A percentile compares a stretch with the other conserved stretches of the same genome.
phyloP scores from a whole-genome alignment of 139 green algal genomes.

The Zygnema circumcarinatum region DNA sequence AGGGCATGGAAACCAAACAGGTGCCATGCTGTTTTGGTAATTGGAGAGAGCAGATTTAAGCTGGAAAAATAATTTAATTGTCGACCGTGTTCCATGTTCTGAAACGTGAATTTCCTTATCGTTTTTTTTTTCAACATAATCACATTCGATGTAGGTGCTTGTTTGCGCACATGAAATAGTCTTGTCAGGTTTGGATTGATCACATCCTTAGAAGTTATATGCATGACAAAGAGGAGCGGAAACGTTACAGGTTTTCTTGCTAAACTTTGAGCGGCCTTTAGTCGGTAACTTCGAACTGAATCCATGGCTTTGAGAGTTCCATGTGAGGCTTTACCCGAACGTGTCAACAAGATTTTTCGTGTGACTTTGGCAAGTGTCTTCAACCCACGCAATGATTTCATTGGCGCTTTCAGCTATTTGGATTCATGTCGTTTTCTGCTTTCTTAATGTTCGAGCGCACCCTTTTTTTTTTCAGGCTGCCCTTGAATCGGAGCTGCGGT shows the following conservation, averaged over 20 bases:
- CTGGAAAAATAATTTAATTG: neutral
- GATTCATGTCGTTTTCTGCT: neutral
- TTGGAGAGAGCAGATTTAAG: neutral
- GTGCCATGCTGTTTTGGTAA: neutral
- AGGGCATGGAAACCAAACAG: neutral
- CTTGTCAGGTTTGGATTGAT: too few relatives aligned
- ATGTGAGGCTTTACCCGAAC: too few relatives aligned
- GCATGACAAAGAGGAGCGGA: neutral
- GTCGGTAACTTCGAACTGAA: too few relatives aligned
- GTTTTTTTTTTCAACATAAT: neutral
- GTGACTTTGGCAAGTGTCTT: neutral
- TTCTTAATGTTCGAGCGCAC: neutral
- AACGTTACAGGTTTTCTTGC: neutral
- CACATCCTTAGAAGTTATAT: too few relatives aligned
- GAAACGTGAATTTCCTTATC: neutral
- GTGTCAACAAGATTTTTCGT: neutral
- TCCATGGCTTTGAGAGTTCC: too few relatives aligned
- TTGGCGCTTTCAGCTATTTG: too few relatives aligned
- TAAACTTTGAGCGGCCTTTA: neutral
- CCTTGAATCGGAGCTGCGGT: constrained; percentile 29
- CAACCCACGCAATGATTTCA: neutral
- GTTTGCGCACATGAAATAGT: too few relatives aligned
- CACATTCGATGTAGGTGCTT: too few relatives aligned
- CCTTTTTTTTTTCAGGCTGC: constrained; percentile 17
- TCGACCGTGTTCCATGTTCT: neutral